A percentile compares a stretch with the other conserved stretches of the same genome.
Conservation (phyloP, 1,284 basidiomycete genomes). For the Marasmius fiardii region DNA sequence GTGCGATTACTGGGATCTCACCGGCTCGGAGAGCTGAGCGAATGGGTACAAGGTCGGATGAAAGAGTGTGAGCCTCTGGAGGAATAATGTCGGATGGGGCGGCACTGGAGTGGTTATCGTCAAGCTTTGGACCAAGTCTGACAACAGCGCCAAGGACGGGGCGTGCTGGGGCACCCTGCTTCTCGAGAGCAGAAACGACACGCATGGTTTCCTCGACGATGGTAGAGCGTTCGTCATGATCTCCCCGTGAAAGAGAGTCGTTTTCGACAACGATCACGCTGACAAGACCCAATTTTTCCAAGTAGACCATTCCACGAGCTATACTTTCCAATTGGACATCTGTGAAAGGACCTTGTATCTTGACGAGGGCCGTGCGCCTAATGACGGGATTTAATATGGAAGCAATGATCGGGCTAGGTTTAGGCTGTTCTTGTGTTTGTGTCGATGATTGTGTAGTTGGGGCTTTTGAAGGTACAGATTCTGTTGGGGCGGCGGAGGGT, state of each 20-base stretch:
- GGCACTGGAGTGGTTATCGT: slow-evolving; percentile 34
- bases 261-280: slow-evolving; percentile 94
- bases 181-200: slow-evolving; percentile 81
- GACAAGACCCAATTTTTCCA: slow-evolving; percentile 94
- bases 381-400: slow-evolving; percentile 85
- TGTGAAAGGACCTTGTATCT: slow-evolving; percentile 97
- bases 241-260: slow-evolving; percentile 70
- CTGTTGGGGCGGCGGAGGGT: slow-evolving; percentile 6
- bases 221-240: slow-evolving; percentile 59
- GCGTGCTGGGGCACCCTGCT: slow-evolving; percentile 81
- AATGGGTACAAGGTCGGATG: slow-evolving; percentile 78
- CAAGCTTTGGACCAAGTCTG: slow-evolving; percentile 75
- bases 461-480: slow-evolving; percentile 16
- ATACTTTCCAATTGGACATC: slow-evolving; percentile 94
- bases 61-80: slow-evolving; percentile 74
- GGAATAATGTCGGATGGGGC: slow-evolving; percentile 26
- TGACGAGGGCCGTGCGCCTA: slow-evolving; percentile 89
- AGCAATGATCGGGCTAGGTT: slow-evolving; percentile 62
- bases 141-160: slow-evolving; percentile 88
- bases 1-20: slow-evolving; percentile 96
- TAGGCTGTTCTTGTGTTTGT: slow-evolving; percentile 20
- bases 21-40: slow-evolving; percentile 86
- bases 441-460: slow-evolving; percentile 4
- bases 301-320: slow-evolving; percentile 88
- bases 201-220: slow-evolving; percentile 78